Conservation (phyloP, 768 basidiomycete genomes). For the Lanmaoa pseudosensibilis region DNA sequence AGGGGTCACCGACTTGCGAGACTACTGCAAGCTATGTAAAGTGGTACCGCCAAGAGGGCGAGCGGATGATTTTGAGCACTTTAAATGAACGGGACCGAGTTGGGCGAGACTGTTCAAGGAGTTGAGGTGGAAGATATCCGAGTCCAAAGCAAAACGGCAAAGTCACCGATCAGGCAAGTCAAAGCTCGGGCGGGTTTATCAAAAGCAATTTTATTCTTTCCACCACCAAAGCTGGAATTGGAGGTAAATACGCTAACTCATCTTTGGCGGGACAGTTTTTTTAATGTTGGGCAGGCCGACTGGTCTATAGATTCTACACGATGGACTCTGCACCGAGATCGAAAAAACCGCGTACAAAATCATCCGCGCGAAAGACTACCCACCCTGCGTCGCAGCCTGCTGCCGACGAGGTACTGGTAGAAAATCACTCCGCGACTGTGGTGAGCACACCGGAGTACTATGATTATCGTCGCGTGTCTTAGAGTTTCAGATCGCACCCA, state of each 20-base stretch:
- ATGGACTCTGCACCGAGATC: constrained; percentile 49
- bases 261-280: not conserved
- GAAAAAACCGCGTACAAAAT: constrained; percentile 56
- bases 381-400: not conserved
- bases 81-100: not conserved
- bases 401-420: constrained; percentile 26
- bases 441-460: constrained; percentile 14
- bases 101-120: not conserved
- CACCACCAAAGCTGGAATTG: not conserved
- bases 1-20: not conserved
- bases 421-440: constrained; percentile 17
- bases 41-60: constrained; percentile 4
- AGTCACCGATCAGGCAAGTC: constrained; percentile 23
- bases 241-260: not conserved
- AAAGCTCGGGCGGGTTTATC: not conserved
- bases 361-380: constrained; percentile 30
- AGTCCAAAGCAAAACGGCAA: not conserved
- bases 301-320: not conserved
- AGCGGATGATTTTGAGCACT: not conserved
- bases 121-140: not conserved
- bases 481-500: constrained; percentile 42
- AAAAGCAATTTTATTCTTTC: constrained; percentile 2
- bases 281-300: not conserved
- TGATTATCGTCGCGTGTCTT: not conserved
- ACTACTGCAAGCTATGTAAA: constrained; percentile 2